Evolutionary conservation across 1,139 yeast genomes (phyloP), one percentile per base, ranked within the genome.

Genomic region (Scheffersomyces parashehatae): DNA sequence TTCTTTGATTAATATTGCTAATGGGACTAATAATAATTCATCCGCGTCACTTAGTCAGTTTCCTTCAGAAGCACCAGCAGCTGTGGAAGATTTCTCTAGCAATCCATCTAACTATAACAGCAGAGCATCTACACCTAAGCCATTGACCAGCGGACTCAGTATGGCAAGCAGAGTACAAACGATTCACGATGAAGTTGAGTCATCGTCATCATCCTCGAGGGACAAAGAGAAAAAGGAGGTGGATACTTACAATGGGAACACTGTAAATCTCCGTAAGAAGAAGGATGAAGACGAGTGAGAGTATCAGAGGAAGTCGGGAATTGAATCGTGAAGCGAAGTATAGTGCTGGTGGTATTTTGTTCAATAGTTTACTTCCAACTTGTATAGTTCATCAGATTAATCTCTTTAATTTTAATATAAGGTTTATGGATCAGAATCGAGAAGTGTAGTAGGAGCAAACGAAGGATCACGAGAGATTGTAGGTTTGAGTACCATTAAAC

Each of bases 151-250:
- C 36, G 50, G 50, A 8, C 15, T 33, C 15, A 16, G 47, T 48
- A 1, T 51, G 2, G 47, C 54, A n/a, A 57, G 59, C 28, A 50
- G 60, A 37, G 53, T 61, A 24, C 63, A 61, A 42, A 60, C 65
- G 4, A 46, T 61, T 7, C 59, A 52, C 37, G 40, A 35, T 12
- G 47, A 43, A n/a, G 16, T 15, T 8, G 29, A 37, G 3, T 20
- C 26, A 6, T 20, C 26, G 26, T 20, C 26, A 20, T 20, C 26
- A 7, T 20, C 26, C 8, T 20, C 26, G 26, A 5, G 26, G 3
- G 48, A 45, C 28, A 37, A 42, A 34, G 48, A 49, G 26, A 42
- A 44, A 11, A 37, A 40, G 29, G 56, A 49, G 31, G 53, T 51
- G 7, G 48, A 46, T 16, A 49, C 56, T 1, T 58, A 59, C 39